Base-by-base conservation (phyloP, 1,284 basidiomycete species). In the Puccinia novopanici region DNA sequence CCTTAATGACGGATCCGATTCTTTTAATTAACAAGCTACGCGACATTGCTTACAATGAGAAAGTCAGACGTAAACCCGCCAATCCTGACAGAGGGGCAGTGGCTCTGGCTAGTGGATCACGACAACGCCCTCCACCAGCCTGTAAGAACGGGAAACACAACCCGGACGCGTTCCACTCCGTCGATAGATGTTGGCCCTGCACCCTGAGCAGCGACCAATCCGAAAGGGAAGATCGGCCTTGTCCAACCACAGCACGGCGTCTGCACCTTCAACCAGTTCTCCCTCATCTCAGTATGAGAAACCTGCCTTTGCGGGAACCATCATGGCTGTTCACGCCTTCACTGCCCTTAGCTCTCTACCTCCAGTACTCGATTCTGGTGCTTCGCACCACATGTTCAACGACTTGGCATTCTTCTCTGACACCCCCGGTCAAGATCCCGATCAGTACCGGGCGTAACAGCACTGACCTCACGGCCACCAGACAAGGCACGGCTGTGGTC, bases 321-420 rank as follows among this genome's bases (percentile, higher is more conserved):
- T 19, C 55, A 57, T 22, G 22, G 55, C 55, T 6, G n/a, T n/a
- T n/a, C n/a, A n/a, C 55, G 22, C 8, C 9, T 6, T n/a, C 55
- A n/a, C 22, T 9, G 8, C 22, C 6, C 55, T 22, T 9, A 57
- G 22, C 6, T 22, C 6, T 22, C 55, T n/a, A 9, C 55, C n/a
- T n/a, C n/a, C n/a, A 2, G 55, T 57, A 24, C 24, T 57, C 4
- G 65, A 68, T 27, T 42, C 65, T 2, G 70, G 70, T 13, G n/a
- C 48, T 34, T 54, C 70, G 30, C 70, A 73, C 27, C 48, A 73
- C 37, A 73, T 73, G 70, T 73, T 73, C 70, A 73, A 73, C 22
- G 30, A 73, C 30, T 19, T 48, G 30, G 24, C 3, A 55, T 52
- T 73, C 15, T 73, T 73, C 30, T 3, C n/a, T 4, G 55, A 27